phyloP scores from a whole-genome alignment of 306 rosid genomes.

The Herpetospermum pedunculosum region DNA sequence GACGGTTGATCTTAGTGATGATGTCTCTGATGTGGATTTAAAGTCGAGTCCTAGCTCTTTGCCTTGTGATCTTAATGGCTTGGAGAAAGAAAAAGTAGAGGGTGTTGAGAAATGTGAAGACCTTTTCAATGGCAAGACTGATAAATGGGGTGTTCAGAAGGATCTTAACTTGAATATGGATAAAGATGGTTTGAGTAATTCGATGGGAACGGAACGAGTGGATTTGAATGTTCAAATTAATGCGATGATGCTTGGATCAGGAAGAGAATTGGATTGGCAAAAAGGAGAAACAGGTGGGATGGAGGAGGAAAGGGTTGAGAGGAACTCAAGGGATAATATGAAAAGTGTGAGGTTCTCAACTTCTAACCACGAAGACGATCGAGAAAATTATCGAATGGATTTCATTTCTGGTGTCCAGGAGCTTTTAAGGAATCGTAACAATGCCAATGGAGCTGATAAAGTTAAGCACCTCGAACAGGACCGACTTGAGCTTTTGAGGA shows the following conservation, averaged over 20 bases:
- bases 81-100: constrained; percentile 23
- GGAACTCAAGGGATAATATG: constrained; percentile 28
- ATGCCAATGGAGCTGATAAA: constrained; percentile 30
- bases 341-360: constrained; percentile 59
- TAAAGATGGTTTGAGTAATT: constrained; percentile 28
- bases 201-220: constrained; percentile 31
- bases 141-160: constrained; percentile 25
- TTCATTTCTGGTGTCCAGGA: constrained; percentile 36
- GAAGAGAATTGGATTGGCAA: constrained; percentile 42
- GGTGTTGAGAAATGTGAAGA: constrained; percentile 19
- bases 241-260: constrained; percentile 19
- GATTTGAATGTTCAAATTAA: constrained; percentile 26
- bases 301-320: constrained; percentile 27
- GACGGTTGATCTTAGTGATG: constrained; percentile 32
- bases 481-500: constrained; percentile 79
- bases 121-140: constrained; percentile 18
- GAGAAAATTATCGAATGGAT: constrained; percentile 33
- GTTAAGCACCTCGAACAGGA: constrained; percentile 69
- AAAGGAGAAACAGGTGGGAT: constrained; percentile 35
- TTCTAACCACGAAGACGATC: constrained; percentile 51
- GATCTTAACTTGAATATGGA: constrained; percentile 17
- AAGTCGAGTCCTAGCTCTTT: constrained; percentile 27
- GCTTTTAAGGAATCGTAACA: constrained; percentile 32
- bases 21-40: constrained; percentile 42
- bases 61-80: constrained; percentile 26